A percentile compares a stretch with the other conserved stretches of the same genome.
These are phyloP conservation scores for Cryptococcus jaspeensis DNA, from an alignment of 1,284 basidiomycete species.

Conservation along the genomic window DNA sequence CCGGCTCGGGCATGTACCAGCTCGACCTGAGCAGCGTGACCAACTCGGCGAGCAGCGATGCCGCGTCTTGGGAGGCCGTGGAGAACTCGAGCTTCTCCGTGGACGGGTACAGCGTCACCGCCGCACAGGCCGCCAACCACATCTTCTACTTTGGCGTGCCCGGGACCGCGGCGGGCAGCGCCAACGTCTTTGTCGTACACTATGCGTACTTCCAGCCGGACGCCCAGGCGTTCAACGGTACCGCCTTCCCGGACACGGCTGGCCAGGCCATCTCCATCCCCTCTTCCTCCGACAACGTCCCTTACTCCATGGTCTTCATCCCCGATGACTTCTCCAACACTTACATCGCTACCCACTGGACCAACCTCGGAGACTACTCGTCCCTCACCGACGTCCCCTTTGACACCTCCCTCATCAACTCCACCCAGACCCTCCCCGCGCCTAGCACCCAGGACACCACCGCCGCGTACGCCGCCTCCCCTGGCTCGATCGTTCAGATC, in stretches of 20 bases:
- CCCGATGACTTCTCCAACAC: conserved; percentile 75
- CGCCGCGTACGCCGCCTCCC: conserved; percentile 71
- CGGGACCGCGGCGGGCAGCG: conserved; percentile 62
- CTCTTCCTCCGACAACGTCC: conserved; percentile 56
- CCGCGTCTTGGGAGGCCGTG: conserved; percentile 64
- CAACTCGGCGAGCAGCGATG: conserved; percentile 59
- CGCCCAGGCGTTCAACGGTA: conserved; percentile 46
- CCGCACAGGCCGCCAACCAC: conserved; percentile 47
- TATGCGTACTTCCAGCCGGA: conserved; percentile 59
- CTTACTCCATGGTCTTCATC: conserved; percentile 66
- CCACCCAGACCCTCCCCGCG: conserved; percentile 67
- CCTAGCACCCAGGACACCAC: conserved; percentile 65
- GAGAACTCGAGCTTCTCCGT: conserved; percentile 58
- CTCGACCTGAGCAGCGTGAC: conserved; percentile 64
- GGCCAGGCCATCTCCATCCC: conserved; percentile 78
- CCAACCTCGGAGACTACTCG: conserved; percentile 40
- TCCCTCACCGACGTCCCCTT: conserved; percentile 38
- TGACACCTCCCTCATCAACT: conserved; percentile 59
- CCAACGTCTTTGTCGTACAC: conserved; percentile 82
- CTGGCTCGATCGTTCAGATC: conserved; percentile 71
- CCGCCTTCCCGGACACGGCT: conserved; percentile 68
- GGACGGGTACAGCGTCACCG: conserved; percentile 34
- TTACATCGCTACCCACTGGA: conserved; percentile 64
- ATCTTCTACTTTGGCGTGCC: conserved; percentile 71
- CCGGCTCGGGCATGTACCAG: conserved; percentile 53